Base-by-base conservation (phyloP, 2,329 filamentous ascomycete genomes). In the Chaetomium olivaceum region DNA sequence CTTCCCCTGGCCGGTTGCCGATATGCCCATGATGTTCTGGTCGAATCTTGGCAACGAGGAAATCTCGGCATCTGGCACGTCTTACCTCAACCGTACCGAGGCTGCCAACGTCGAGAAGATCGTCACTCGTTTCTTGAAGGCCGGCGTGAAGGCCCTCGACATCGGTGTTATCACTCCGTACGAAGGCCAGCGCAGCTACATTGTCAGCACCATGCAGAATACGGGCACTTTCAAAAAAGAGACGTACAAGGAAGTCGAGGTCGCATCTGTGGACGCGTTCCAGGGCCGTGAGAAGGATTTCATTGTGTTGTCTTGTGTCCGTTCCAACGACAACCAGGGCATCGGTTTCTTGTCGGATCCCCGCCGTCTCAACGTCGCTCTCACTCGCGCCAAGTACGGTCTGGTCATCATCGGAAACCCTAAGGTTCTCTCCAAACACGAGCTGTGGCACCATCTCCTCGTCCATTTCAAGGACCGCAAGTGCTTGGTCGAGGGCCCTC, bases 11-110 rank as follows among this genome's bases (percentile, higher is more conserved):
- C 95, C 95, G 2, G 92, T 97, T 33, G 87, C 84, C 23, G 94
- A 98, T 76, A 92, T 89, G 72, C 95, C 95, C 3, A 99, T 99
- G 95, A 98, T 98, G 95, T 99, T 99, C 81, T 99, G 95, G 95
- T 96, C 93, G 29, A 99, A 99, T 76, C 82, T 97, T 63, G 95
- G 95, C 67, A 96, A 96, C 67, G 95, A 99, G 78, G 95, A 99
- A 78, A 99, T 99, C 59, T 97, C 94, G 7, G 95, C 95, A 1
- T 97, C 93, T 29, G 95, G 95, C 74, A 99, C 95, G 2, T 98
- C 94, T 2, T 99, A 99, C 75, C 89, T 99, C 71, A 99, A 99
- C 79, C 91, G 95, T 56, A 98, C 95, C 1, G 95, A 99, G 77
- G 93, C 95, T 4, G 91, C 93, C 56, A 98, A 98, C 70, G 95